Evolutionary conservation across 345 rosid species (phyloP).

Genomic region (Salix koriyanagi): DNA sequence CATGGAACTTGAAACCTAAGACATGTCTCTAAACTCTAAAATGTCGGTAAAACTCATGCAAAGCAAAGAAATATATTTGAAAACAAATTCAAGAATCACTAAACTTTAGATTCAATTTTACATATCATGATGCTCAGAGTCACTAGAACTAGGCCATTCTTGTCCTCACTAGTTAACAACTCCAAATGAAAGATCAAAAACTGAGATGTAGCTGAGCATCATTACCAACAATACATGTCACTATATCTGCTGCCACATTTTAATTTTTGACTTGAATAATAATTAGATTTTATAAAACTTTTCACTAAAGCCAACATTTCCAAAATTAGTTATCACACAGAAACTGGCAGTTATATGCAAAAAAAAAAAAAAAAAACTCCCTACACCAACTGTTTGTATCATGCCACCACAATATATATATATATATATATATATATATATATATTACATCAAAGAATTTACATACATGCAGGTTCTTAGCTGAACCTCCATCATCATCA

Average conservation of each 20-base stretch:
- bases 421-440: too few species aligned
- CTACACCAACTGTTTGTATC: not conserved
- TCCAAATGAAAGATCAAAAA: not conserved
- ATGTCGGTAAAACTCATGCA: not conserved
- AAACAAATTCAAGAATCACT: not conserved
- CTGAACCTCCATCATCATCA: conserved; percentile 55
- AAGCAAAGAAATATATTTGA: not conserved
- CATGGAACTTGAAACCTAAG: not conserved
- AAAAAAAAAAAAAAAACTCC: not conserved
- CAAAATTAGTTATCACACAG: not conserved
- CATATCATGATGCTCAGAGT: not conserved
- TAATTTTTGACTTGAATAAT: not conserved
- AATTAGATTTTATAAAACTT: not conserved
- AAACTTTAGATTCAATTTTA: not conserved
- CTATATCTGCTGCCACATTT: not conserved
- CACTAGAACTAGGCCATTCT: not conserved
- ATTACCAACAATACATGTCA: not conserved
- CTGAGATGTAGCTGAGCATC: not conserved
- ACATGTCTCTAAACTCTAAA: not conserved
- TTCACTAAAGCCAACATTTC: not conserved
- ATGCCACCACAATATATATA: not conserved
- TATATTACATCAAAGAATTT: conserved; percentile 9
- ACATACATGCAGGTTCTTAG: conserved; percentile 45
- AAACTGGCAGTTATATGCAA: not conserved
- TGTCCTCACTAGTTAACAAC: not conserved